Evolutionary conservation across 2,329 filamentous ascomycete species (phyloP).

Genomic region (Xylariaceae sp.): DNA sequence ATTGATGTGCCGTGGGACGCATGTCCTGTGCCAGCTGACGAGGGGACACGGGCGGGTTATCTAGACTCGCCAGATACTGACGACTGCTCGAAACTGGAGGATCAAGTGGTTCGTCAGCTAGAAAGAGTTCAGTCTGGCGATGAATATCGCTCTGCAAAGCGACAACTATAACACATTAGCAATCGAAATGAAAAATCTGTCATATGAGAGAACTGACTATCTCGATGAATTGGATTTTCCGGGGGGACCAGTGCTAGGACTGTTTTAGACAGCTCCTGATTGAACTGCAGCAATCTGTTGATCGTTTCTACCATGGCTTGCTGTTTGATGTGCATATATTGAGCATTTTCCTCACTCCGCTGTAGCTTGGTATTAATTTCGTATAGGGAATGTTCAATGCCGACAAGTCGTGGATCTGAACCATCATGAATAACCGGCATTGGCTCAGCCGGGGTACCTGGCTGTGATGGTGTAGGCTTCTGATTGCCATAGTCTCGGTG

Average conservation of each 20-base stretch:
- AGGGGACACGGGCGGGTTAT: conserved; percentile 78
- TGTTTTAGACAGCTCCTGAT: conserved; percentile 74
- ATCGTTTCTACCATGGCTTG: conserved; percentile 78
- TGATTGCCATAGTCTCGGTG: conserved; percentile 82
- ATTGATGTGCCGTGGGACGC: conserved; percentile 58
- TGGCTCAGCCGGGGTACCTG: conserved; percentile 77
- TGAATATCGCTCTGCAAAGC: conserved; percentile 55
- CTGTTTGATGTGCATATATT: conserved; percentile 73
- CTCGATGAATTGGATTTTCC: conserved; percentile 72
- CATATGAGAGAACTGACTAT: conserved; percentile 54
- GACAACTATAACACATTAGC: conserved; percentile 41
- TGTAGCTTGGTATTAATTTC: conserved; percentile 71
- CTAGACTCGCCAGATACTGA: conserved; percentile 60
- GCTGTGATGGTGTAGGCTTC: conserved; percentile 70
- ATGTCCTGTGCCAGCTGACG: conserved; percentile 74
- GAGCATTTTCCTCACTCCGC: conserved; percentile 76
- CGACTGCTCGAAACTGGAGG: conserved; percentile 57
- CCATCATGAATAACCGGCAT: conserved; percentile 67
- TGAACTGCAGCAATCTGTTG: conserved; percentile 65
- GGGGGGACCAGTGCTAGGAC: conserved; percentile 68
- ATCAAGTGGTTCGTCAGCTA: conserved; percentile 63
- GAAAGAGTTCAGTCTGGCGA: conserved; percentile 53
- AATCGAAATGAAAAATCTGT: conserved; percentile 16
- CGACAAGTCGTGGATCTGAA: conserved; percentile 66
- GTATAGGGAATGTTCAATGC: conserved; percentile 75